These are phyloP conservation scores for Sparassis latifolia DNA, from an alignment of 1,284 basidiomycete genomes.

Conservation along the genomic window DNA sequence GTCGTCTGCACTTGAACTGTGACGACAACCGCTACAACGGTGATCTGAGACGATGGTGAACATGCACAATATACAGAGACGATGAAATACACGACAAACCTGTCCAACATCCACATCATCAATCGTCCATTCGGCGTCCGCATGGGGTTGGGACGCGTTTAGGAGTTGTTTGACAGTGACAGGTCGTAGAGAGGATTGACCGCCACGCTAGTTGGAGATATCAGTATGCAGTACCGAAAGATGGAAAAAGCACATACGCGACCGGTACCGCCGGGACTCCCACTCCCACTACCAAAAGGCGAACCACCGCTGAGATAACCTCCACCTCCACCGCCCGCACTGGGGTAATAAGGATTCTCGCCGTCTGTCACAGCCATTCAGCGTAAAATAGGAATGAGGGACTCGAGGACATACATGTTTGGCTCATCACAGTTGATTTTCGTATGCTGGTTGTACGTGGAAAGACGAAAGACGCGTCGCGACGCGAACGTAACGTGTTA, in stretches of 20 bases:
- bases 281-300: conserved; percentile 34
- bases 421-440: conserved; percentile 29
- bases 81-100: conserved; percentile 34
- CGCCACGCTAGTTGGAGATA: conserved; percentile 12
- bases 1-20: conserved; percentile 71
- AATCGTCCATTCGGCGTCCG: conserved; percentile 84
- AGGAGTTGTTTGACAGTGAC: conserved; percentile 81
- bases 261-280: conserved; percentile 35
- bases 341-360: conserved; percentile 31
- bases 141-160: conserved; percentile 75
- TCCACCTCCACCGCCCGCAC: conserved; percentile 27
- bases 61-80: background rate
- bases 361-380: conserved; percentile 2
- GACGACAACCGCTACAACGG: conserved; percentile 78
- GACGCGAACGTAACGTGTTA: conserved; percentile 10
- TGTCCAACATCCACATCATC: conserved; percentile 81
- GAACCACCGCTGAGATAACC: conserved; percentile 37
- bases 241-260: conserved; percentile 6
- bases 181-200: conserved; percentile 72
- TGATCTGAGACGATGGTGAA: conserved; percentile 36
- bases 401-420: conserved; percentile 27
- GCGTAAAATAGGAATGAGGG: too few species aligned
- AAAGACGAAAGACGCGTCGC: conserved; percentile 10
- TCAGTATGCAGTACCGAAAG: background rate
- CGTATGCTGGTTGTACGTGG: conserved; percentile 1